Conservation (phyloP, 441 rosid species). For the Syzygium malaccense region DNA sequence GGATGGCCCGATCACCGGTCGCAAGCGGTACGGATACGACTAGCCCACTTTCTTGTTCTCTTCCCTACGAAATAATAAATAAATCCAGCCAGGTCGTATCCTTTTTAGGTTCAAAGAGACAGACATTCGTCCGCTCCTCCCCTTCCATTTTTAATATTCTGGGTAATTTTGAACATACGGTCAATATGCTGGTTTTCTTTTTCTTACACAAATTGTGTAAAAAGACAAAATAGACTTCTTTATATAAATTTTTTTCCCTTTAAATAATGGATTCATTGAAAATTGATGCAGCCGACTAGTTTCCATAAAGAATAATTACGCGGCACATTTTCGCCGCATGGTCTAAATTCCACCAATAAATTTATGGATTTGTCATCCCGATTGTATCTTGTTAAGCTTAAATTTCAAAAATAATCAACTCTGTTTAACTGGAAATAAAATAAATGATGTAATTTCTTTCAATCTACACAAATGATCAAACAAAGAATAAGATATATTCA, state of each 20-base stretch:
- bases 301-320: background rate
- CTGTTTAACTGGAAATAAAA: too few species aligned
- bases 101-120: background rate
- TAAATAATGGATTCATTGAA: background rate
- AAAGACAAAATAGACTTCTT: background rate
- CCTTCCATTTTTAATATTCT: background rate
- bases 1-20: background rate
- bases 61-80: background rate
- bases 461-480: background rate
- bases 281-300: background rate
- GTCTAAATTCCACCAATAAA: background rate
- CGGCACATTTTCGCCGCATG: background rate
- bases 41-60: background rate
- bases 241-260: background rate
- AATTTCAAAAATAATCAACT: background rate
- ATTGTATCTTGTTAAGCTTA: background rate
- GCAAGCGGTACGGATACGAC: background rate
- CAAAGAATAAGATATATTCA: background rate
- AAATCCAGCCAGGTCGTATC: background rate
- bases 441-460: too few species aligned
- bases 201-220: background rate
- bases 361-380: background rate
- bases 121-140: background rate
- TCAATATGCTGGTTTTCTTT: background rate
- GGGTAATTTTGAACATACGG: background rate